Evolutionary conservation across 345 rosid species (phyloP), one percentile per base, ranked within the genome.

Genomic region (Ceriops tagal): DNA sequence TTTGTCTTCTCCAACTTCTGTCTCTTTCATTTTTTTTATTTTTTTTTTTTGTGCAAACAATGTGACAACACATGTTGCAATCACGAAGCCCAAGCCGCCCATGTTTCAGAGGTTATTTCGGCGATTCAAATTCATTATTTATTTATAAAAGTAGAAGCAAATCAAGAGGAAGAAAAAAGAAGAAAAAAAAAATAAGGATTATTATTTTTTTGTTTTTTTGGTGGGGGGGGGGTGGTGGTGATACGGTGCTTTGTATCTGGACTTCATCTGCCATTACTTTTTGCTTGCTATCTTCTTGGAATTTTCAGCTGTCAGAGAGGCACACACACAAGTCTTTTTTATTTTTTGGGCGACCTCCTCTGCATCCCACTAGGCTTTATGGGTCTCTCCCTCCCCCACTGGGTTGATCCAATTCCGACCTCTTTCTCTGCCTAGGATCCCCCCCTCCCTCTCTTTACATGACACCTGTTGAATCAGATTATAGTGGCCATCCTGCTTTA

Each of bases 181-280:
- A 24, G n/a, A n/a, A n/a, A n/a, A n/a, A n/a, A n/a, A n/a, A n/a
- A n/a, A n/a, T n/a, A 24, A 24, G 26, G 26, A 24, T 24, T 24
- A 24, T 24, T 24, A 24, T 24, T 24, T 0, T 24, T 24, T 24
- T 24, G 24, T 24, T 24, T 24, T 24, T 24, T 24, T 24, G n/a
- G n/a, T n/a, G n/a, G n/a, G n/a, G n/a, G n/a, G n/a, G n/a, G n/a
- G n/a, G n/a, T n/a, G n/a, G n/a, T n/a, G n/a, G n/a, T 24, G 26
- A 24, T 24, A 24, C 26, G 87, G 87, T 82, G 66, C 78, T 78
- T 56, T 83, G 86, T 32, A 78, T 81, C 78, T 77, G 64, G 89
- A 79, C 88, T 69, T 30, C 1, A 16, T 66, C 21, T 21, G 30
- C 56, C 20, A 22, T 64, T 58, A n/a, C 20, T 32, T 55, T n/a